A percentile compares a stretch with the other conserved stretches of the same genome.
Conservation (phyloP, 352 stramenopile species). For the Phytophthora melonis region DNA sequence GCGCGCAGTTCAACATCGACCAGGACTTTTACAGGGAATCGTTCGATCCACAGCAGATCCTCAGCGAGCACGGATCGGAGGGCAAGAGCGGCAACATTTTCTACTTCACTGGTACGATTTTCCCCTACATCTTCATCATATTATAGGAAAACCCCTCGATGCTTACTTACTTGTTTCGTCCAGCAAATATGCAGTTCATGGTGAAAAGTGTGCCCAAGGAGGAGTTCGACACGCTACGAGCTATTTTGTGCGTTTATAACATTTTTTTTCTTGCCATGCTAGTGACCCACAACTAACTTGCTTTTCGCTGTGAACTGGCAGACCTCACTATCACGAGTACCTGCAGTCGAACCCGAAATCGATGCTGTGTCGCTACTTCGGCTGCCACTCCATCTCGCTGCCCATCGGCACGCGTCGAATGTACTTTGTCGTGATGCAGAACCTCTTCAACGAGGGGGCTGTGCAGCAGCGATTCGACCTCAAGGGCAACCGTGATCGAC, state of each 20-base stretch:
- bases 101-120: conserved; percentile 74
- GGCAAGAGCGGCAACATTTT: conserved; percentile 90
- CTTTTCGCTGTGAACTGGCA: conserved; percentile 21
- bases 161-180: not conserved
- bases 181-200: conserved; percentile 90
- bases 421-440: conserved; percentile 92
- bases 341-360: conserved; percentile 77
- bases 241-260: conserved; percentile 65
- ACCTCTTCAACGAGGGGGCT: conserved; percentile 81
- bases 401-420: conserved; percentile 85
- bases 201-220: conserved; percentile 90
- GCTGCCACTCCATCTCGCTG: conserved; percentile 87
- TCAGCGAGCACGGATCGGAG: conserved; percentile 84
- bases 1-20: conserved; percentile 79
- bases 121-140: not conserved
- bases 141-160: not conserved
- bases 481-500: conserved; percentile 83
- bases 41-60: conserved; percentile 73
- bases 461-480: conserved; percentile 87
- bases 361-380: conserved; percentile 85
- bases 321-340: conserved; percentile 84
- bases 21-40: conserved; percentile 77
- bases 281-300: conserved; percentile 2
- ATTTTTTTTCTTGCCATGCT: not conserved
- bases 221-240: conserved; percentile 83